Conservation (phyloP, 2,329 filamentous ascomycete species). For the Colletotrichum sp. region DNA sequence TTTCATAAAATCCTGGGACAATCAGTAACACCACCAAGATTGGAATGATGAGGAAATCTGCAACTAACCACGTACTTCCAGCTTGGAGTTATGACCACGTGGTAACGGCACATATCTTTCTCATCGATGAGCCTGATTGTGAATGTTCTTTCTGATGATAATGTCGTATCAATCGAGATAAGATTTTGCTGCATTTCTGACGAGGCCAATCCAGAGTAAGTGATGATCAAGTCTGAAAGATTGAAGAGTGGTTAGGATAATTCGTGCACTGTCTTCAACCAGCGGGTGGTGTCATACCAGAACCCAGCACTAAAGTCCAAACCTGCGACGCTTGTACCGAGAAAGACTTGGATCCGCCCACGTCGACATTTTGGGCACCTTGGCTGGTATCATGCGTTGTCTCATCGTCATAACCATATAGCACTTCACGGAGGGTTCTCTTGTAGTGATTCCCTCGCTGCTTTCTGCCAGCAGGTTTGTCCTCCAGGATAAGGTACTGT, state of each 20-base stretch:
- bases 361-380: background rate
- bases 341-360: background rate
- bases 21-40: too few species aligned
- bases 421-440: background rate
- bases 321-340: background rate
- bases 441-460: background rate
- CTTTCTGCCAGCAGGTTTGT: background rate
- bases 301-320: background rate
- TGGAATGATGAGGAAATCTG: background rate
- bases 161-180: background rate
- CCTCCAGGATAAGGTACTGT: background rate
- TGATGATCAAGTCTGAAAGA: background rate
- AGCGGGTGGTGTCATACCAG: background rate
- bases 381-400: background rate
- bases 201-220: background rate
- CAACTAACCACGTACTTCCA: background rate
- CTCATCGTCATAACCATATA: background rate
- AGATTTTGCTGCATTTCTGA: background rate
- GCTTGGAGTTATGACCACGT: background rate
- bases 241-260: background rate
- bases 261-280: too few species aligned
- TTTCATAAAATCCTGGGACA: background rate
- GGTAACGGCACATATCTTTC: background rate
- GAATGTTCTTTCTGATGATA: background rate
- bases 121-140: conserved; percentile 3